Percentiles rank a stretch among this genome's conserved stretches.
phyloP scores from a whole-genome alignment of 2,329 filamentous ascomycete genomes.

The Juglanconis sp. region DNA sequence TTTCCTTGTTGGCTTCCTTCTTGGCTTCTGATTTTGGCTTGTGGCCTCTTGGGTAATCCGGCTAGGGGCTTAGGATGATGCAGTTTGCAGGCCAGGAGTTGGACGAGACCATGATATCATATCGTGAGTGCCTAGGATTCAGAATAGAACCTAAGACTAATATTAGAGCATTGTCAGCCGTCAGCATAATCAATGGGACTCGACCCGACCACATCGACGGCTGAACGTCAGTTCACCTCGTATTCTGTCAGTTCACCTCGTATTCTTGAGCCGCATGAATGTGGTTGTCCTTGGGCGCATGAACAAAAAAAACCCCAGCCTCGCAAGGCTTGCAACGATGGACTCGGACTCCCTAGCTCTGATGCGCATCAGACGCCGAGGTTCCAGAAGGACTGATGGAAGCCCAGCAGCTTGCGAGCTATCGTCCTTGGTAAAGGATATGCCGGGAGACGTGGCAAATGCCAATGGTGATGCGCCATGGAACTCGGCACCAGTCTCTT shows the following conservation, averaged over 20 bases:
- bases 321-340: too few relatives aligned
- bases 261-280: too few relatives aligned
- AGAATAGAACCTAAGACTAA: not conserved
- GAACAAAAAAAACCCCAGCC: too few relatives aligned
- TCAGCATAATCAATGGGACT: too few relatives aligned
- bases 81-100: not conserved
- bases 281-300: too few relatives aligned
- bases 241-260: too few relatives aligned
- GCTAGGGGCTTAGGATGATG: not conserved
- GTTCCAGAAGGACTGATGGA: too few relatives aligned
- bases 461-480: not conserved
- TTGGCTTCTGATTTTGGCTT: not conserved
- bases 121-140: not conserved
- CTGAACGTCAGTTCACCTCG: too few relatives aligned
- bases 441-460: not conserved
- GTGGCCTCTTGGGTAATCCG: not conserved
- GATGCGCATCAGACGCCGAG: too few relatives aligned
- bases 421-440: not conserved
- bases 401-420: not conserved
- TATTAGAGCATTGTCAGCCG: not conserved
- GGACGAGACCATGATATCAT: not conserved
- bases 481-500: slow-evolving; percentile 3
- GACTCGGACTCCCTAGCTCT: too few relatives aligned
- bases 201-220: too few relatives aligned
- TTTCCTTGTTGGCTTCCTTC: not conserved